Conservation (phyloP, 2,329 filamentous ascomycete genomes). For the Alternaria arbusti region DNA sequence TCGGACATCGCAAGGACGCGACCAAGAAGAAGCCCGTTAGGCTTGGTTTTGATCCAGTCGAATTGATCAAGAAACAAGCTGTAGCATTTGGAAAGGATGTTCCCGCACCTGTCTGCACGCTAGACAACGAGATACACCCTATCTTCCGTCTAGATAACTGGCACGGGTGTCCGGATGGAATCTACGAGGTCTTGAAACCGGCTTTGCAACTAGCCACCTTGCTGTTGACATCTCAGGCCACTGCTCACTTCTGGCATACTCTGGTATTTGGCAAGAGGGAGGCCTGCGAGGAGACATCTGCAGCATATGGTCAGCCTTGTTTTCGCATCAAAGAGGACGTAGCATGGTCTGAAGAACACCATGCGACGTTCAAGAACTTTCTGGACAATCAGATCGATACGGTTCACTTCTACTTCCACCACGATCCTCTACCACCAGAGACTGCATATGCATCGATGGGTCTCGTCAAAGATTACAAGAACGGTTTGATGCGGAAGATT, state of each 20-base stretch:
- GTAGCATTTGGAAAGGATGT: constrained; percentile 38
- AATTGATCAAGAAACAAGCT: constrained; percentile 49
- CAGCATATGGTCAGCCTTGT: constrained; percentile 41
- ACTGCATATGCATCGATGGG: constrained; percentile 49
- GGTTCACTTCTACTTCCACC: constrained; percentile 49
- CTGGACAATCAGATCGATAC: constrained; percentile 43
- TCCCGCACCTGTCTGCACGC: constrained; percentile 30
- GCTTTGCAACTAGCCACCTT: constrained; percentile 43
- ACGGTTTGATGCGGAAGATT: constrained; percentile 43
- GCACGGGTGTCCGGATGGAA: constrained; percentile 46
- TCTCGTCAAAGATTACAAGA: constrained; percentile 47
- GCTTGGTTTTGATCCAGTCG: constrained; percentile 48
- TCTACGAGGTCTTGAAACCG: constrained; percentile 49
- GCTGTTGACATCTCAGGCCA: constrained; percentile 45
- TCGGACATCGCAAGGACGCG: constrained; percentile 44
- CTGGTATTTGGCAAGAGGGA: constrained; percentile 46
- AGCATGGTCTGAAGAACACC: constrained; percentile 40
- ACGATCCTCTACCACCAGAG: constrained; percentile 44
- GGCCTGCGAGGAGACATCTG: constrained; percentile 36
- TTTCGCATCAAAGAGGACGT: constrained; percentile 46
- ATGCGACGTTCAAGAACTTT: constrained; percentile 37
- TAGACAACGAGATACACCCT: constrained; percentile 46
- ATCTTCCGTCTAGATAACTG: constrained; percentile 49
- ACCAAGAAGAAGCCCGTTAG: constrained; percentile 40
- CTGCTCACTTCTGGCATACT: constrained; percentile 48